Percentiles rank a stretch among this genome's conserved stretches.
Conservation (phyloP, 2,329 filamentous ascomycete species). For the Microsporum audouinii region DNA sequence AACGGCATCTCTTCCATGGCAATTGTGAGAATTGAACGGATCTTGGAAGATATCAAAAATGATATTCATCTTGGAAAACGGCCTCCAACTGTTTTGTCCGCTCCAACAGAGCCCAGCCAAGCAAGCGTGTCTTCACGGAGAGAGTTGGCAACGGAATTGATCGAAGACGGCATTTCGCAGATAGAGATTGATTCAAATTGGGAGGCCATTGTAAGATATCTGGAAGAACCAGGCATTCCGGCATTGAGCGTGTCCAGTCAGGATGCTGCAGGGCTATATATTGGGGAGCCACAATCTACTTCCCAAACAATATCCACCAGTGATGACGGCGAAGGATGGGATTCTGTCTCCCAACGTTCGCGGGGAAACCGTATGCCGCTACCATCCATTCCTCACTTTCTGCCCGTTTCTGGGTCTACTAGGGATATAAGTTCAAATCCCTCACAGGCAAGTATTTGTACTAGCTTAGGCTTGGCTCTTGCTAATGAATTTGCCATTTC, state of each 20-base stretch:
- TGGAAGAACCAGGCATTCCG: not conserved
- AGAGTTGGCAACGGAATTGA: not conserved
- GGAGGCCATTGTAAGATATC: not conserved
- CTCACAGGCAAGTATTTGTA: not conserved
- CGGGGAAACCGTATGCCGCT: not conserved
- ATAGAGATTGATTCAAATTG: not conserved
- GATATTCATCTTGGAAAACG: not conserved
- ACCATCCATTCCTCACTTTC: too few species aligned
- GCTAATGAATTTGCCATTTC: not conserved
- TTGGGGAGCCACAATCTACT: not conserved
- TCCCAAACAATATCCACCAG: not conserved
- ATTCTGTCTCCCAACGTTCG: not conserved
- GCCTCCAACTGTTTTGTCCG: not conserved
- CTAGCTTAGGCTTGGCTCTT: not conserved
- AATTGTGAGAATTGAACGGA: not conserved
- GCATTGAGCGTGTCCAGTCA: too few species aligned
- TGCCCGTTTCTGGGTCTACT: not conserved
- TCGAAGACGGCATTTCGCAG: not conserved
- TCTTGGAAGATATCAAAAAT: constrained; percentile 2
- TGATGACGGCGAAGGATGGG: not conserved
- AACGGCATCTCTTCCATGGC: not conserved
- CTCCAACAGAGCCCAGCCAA: not conserved
- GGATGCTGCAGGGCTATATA: not conserved
- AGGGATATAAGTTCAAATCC: not conserved
- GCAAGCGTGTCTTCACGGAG: not conserved